Base-by-base conservation (phyloP, 129 eudicot genomes). In the Ambrosia trifida region DNA sequence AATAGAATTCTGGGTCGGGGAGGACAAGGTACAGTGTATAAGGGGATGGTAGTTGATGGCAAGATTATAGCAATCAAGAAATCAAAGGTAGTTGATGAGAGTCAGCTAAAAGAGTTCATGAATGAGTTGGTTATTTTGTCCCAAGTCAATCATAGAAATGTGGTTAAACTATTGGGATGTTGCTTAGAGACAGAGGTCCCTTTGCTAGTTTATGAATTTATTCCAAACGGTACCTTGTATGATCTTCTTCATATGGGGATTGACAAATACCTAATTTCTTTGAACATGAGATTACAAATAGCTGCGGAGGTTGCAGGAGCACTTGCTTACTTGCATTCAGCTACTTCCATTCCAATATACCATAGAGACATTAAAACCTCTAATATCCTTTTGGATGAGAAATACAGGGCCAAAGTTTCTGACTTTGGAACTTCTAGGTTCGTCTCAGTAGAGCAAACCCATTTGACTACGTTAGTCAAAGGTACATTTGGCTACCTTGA, bases 371-470 rank as follows among this genome's bases (percentile, higher is more conserved):
- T 78, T 18, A 78, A 78, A 73, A 60, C 81, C 28, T 14, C 72
- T 3, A 77, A 76, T 20, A 76, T 60, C 33, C 66, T 60, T 60
- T 60, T 60, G 45, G 66, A 60, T 60, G 66, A 60, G 0, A 60
- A 32, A 60, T 60, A 32, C 24, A 33, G 66, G 13, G 66, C 66
- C 4, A 77, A 77, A 49, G 57, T 77, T 41, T 72, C 76, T 0
- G 81, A 77, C 68, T 65, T 79, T 78, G 77, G 82, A 74, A 78
- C 78, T 13, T 78, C 82, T 11, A 72, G 78, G 71, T 71, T 74
- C 2, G n/a, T 78, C 35, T 47, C 69, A 12, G 0, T 45, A 1
- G 82, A 72, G 10, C 73, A 78, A 44, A 78, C 82, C 19, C 82
- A 78, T 60, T 18, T 78, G 46, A 72, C 70, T 18, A 78, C 78